Percentiles rank a stretch among this genome's conserved stretches.
phyloP scores from a whole-genome alignment of 1,284 basidiomycete species.

The Ganoderma resinaceum region DNA sequence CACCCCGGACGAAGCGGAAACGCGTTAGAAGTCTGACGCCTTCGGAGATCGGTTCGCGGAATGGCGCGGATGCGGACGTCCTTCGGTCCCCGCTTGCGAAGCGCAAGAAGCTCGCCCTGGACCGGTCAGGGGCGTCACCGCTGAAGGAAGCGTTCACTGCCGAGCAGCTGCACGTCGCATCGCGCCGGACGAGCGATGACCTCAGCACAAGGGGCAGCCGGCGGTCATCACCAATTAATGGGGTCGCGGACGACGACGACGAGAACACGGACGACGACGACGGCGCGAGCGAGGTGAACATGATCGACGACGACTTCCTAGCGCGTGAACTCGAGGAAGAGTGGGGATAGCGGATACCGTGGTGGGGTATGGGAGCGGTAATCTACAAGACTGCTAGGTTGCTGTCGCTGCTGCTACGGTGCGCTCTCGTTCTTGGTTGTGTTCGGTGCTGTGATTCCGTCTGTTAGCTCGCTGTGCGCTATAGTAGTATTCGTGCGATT shows the following conservation, averaged over 20 bases:
- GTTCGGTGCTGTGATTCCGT: conserved; percentile 17
- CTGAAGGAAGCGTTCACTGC: conserved; percentile 72
- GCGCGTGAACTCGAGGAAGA: conserved; percentile 77
- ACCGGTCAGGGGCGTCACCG: conserved; percentile 66
- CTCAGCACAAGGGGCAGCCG: conserved; percentile 24
- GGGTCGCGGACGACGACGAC: conserved; percentile 42
- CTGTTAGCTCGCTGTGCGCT: conserved; percentile 16
- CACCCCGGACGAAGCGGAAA: conserved; percentile 63
- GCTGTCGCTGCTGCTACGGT: background rate
- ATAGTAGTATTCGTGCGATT: conserved; percentile 24
- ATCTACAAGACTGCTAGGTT: background rate
- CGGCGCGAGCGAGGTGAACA: conserved; percentile 46
- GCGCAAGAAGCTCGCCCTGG: conserved; percentile 73
- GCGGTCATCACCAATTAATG: conserved; percentile 27
- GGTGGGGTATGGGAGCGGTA: background rate
- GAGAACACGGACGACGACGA: conserved; percentile 51
- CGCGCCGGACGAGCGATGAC: conserved; percentile 29
- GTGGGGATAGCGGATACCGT: conserved; percentile 56
- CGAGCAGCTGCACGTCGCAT: conserved; percentile 50
- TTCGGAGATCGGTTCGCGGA: conserved; percentile 53
- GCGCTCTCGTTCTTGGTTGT: conserved; percentile 16
- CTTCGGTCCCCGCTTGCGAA: conserved; percentile 77
- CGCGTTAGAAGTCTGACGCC: conserved; percentile 76
- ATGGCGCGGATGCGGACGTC: conserved; percentile 45
- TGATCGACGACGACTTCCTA: conserved; percentile 74